A percentile compares a stretch with the other conserved stretches of the same genome.
phyloP scores from a whole-genome alignment of 1,284 basidiomycete species.

The Moniliella sp. region DNA sequence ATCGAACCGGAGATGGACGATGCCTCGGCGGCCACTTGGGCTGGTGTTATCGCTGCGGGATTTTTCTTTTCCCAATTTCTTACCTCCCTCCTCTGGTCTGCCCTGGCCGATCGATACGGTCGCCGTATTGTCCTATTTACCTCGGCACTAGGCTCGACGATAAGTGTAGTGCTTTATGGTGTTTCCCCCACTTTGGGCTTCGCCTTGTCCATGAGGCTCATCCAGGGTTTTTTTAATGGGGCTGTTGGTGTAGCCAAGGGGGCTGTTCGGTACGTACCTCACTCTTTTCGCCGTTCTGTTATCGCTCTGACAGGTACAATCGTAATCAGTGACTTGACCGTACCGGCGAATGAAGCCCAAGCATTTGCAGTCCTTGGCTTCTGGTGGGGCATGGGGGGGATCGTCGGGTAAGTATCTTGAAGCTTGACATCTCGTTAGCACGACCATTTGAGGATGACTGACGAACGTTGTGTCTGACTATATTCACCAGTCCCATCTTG shows the following conservation, averaged over 20 bases:
- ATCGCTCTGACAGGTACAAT: too few relatives aligned
- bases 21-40: conserved; percentile 33
- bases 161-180: conserved; percentile 64
- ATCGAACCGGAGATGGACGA: conserved; percentile 24
- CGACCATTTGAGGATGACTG: too few relatives aligned
- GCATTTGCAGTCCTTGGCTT: conserved; percentile 85
- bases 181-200: conserved; percentile 44
- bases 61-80: conserved; percentile 41
- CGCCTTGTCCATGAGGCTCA: conserved; percentile 65
- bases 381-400: conserved; percentile 83
- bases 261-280: conserved; percentile 58
- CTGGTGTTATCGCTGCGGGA: conserved; percentile 34
- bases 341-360: conserved; percentile 67
- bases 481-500: conserved; percentile 54
- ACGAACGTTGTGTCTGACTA: too few relatives aligned
- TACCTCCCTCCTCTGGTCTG: conserved; percentile 77
- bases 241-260: conserved; percentile 70
- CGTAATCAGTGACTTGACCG: conserved; percentile 76
- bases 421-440: too few relatives aligned
- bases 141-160: conserved; percentile 59
- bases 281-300: too few relatives aligned
- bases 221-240: conserved; percentile 85
- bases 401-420: conserved; percentile 35
- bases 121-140: conserved; percentile 61
- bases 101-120: conserved; percentile 74